Conservation (phyloP, 1,139 yeast genomes). For the Blastobotrys malaysiensis region DNA sequence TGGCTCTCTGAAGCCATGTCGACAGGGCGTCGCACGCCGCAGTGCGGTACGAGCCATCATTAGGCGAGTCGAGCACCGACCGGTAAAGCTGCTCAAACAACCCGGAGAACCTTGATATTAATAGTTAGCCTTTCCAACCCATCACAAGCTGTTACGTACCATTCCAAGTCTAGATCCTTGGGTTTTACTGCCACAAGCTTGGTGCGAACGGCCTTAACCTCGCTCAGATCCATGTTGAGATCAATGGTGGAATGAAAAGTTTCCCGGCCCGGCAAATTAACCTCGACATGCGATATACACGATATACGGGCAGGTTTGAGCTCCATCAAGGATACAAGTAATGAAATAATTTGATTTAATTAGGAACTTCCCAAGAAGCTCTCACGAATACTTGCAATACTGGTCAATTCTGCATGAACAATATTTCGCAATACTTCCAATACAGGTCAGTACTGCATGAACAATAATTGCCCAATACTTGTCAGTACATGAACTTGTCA, state of each 20-base stretch:
- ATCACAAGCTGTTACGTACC: conserved; percentile 19
- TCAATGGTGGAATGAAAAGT: not conserved
- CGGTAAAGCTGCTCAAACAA: conserved; percentile 18
- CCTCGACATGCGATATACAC: too few relatives aligned
- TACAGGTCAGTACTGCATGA: too few relatives aligned
- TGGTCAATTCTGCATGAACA: too few relatives aligned
- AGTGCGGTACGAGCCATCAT: conserved; percentile 36
- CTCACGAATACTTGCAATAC: too few relatives aligned
- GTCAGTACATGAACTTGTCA: too few relatives aligned
- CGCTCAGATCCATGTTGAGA: not conserved
- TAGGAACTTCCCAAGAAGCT: too few relatives aligned
- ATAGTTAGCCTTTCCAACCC: not conserved
- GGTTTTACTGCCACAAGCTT: conserved; percentile 19
- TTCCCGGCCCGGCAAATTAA: not conserved
- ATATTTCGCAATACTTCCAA: too few relatives aligned
- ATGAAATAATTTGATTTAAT: too few relatives aligned
- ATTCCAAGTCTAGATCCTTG: conserved; percentile 13
- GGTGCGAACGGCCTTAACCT: conserved; percentile 12
- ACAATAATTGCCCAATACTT: too few relatives aligned
- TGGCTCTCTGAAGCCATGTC: conserved; percentile 57
- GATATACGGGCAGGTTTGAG: too few relatives aligned
- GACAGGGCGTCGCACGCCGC: conserved; percentile 55
- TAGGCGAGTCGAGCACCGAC: conserved; percentile 26
- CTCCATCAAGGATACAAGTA: too few relatives aligned
- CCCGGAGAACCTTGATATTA: conserved; percentile 12